Conservation (phyloP, 352 stramenopile genomes). For the Achlya hypogyna region DNA sequence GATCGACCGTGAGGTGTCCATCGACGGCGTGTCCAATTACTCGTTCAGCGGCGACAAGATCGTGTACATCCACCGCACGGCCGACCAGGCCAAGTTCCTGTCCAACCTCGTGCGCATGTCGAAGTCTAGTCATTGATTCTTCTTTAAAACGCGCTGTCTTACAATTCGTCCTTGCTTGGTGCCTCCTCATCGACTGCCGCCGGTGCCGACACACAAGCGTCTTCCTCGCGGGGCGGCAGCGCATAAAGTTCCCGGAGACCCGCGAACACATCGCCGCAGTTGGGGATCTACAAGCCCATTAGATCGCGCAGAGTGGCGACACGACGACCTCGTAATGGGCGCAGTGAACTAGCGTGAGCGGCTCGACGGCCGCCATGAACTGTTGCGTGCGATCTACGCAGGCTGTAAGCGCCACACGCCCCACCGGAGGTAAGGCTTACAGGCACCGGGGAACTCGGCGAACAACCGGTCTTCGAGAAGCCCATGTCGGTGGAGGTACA, state of each 20-base stretch:
- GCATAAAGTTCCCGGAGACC: conserved; percentile 47
- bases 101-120: conserved; percentile 50
- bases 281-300: conserved; percentile 5
- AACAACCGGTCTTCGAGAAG: conserved; percentile 60
- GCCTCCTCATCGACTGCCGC: background rate
- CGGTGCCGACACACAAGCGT: conserved; percentile 22
- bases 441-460: conserved; percentile 43
- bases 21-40: conserved; percentile 83
- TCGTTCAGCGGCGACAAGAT: conserved; percentile 84
- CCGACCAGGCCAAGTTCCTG: conserved; percentile 83
- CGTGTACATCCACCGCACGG: conserved; percentile 79
- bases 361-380: conserved; percentile 58
- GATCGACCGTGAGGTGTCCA: conserved; percentile 62
- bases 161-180: background rate
- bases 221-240: conserved; percentile 28
- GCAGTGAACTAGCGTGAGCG: conserved; percentile 47
- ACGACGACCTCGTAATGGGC: conserved; percentile 33
- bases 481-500: conserved; percentile 63
- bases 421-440: conserved; percentile 23
- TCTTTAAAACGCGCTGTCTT: background rate
- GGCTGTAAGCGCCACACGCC: conserved; percentile 5
- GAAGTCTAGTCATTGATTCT: too few species aligned
- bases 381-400: conserved; percentile 37
- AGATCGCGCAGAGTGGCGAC: background rate
- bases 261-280: conserved; percentile 54